A percentile compares a stretch with the other conserved stretches of the same genome.
phyloP scores from a whole-genome alignment of 1,284 basidiomycete genomes.

The Rhodotorula mucilaginosa region DNA sequence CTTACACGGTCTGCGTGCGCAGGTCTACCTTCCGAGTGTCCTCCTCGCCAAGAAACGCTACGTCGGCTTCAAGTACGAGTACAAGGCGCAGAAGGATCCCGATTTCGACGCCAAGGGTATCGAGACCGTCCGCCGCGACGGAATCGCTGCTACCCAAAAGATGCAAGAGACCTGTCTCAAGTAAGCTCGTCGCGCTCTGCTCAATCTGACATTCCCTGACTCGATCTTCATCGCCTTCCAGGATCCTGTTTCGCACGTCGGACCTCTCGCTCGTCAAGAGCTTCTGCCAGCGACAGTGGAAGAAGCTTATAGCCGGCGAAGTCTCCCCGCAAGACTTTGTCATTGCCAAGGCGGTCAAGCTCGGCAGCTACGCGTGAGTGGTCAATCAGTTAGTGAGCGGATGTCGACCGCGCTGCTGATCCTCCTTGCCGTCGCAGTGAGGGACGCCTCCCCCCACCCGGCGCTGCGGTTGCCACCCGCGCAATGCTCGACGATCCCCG shows the following conservation, averaged over 20 bases:
- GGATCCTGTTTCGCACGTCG: conserved; percentile 81
- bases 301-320: conserved; percentile 74
- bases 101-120: conserved; percentile 96
- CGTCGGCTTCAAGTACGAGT: conserved; percentile 92
- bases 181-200: conserved; percentile 53
- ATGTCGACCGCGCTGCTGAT: too few species aligned
- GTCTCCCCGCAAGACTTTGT: conserved; percentile 86
- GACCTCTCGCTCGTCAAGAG: conserved; percentile 85
- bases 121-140: conserved; percentile 91
- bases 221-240: conserved; percentile 45
- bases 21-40: conserved; percentile 92
- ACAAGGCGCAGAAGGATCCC: conserved; percentile 71
- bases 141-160: conserved; percentile 79
- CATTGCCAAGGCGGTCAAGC: conserved; percentile 86
- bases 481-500: conserved; percentile 71
- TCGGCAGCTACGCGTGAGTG: conserved; percentile 81
- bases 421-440: conserved; percentile 55
- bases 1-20: neutral
- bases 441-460: conserved; percentile 80
- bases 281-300: conserved; percentile 83
- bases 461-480: conserved; percentile 78
- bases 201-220: neutral
- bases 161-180: conserved; percentile 84
- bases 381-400: neutral
- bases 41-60: conserved; percentile 96